Percentiles rank a stretch among this genome's conserved stretches.
phyloP scores from a whole-genome alignment of 2,329 filamentous ascomycete species.

The Aspergillus sergii region DNA sequence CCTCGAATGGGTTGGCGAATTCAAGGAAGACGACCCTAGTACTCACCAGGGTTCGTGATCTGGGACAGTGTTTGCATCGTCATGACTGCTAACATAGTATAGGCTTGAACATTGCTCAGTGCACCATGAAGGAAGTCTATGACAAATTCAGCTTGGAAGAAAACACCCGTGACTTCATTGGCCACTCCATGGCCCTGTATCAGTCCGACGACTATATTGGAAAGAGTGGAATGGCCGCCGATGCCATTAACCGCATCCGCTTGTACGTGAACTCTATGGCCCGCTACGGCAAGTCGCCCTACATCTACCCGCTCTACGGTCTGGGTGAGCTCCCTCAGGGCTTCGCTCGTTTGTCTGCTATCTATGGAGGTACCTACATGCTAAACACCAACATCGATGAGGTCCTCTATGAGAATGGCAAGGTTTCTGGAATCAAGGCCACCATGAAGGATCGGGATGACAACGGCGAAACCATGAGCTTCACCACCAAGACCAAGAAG shows the following conservation, averaged over 20 bases:
- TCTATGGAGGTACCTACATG: slow-evolving; percentile 99
- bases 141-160: slow-evolving; percentile 95
- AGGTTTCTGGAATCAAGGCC: slow-evolving; percentile 94
- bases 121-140: slow-evolving; percentile 97
- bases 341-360: slow-evolving; percentile 94
- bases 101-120: slow-evolving; percentile 78
- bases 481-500: slow-evolving; percentile 93
- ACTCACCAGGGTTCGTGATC: slow-evolving; percentile 79
- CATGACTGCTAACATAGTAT: slow-evolving; percentile 23
- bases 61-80: not conserved
- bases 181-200: slow-evolving; percentile 97
- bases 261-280: slow-evolving; percentile 98
- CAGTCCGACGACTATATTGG: slow-evolving; percentile 85
- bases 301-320: slow-evolving; percentile 98
- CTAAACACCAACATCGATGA: slow-evolving; percentile 94
- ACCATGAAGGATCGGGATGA: slow-evolving; percentile 90
- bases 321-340: slow-evolving; percentile 96
- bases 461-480: slow-evolving; percentile 76
- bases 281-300: slow-evolving; percentile 96
- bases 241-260: slow-evolving; percentile 87
- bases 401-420: slow-evolving; percentile 72
- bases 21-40: slow-evolving; percentile 76
- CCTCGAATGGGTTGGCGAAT: slow-evolving; percentile 90
- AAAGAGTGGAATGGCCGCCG: slow-evolving; percentile 71
- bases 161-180: slow-evolving; percentile 90